Evolutionary conservation across 257 asterid species (phyloP), one percentile per base, ranked within the genome.

Genomic region (Leonotis leonurus): DNA sequence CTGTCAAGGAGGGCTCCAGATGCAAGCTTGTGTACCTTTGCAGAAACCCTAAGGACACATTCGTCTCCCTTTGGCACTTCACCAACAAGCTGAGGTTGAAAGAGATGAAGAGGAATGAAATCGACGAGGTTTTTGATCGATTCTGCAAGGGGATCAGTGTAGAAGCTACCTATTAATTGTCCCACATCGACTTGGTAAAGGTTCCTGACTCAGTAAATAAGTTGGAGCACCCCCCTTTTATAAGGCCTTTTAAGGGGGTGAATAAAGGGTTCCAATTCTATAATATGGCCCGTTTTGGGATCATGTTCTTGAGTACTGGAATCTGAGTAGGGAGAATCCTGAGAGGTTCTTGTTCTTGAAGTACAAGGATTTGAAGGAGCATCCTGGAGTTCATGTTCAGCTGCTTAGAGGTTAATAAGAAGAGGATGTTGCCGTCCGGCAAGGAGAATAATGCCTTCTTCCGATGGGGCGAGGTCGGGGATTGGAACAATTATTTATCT

Each of bases 211-310:
- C n/a, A n/a, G n/a, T n/a, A n/a, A n/a, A n/a, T n/a, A n/a, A n/a
- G n/a, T n/a, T n/a, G n/a, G n/a, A n/a, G n/a, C n/a, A n/a, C n/a
- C n/a, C n/a, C n/a, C n/a, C n/a, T n/a, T n/a, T n/a, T n/a, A n/a
- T n/a, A n/a, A n/a, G n/a, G n/a, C n/a, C n/a, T n/a, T n/a, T n/a
- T n/a, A n/a, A n/a, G n/a, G n/a, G n/a, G n/a, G n/a, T n/a, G n/a
- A n/a, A n/a, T n/a, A n/a, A n/a, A n/a, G n/a, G n/a, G n/a, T n/a
- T n/a, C n/a, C n/a, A n/a, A n/a, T n/a, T n/a, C n/a, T n/a, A n/a
- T n/a, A n/a, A n/a, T 61, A 44, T 8, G 82, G 82, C 4, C 82
- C 82, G 1, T 56, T 61, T 16, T 77, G 82, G 82, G 74, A 77
- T 18, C 79, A 73, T 49, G 70, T 56, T 1, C 39, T 72, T 8